Evolutionary conservation across 192 early-diverging fungal genomes (phyloP).

Genomic region (Backusella morwellensis): DNA sequence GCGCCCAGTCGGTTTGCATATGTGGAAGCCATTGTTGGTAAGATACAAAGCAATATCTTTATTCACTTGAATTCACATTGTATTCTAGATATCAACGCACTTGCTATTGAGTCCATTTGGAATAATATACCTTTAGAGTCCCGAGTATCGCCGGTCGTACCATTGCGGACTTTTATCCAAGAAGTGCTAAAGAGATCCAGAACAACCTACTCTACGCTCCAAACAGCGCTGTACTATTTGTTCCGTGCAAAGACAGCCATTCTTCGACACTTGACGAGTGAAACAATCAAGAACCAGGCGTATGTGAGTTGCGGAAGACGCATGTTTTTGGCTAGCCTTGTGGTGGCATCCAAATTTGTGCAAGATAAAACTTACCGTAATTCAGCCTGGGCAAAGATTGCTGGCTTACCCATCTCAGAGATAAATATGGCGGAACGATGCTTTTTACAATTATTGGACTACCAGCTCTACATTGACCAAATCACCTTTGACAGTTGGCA

Average conservation of each 20-base stretch:
- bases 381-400: slow-evolving; percentile 90
- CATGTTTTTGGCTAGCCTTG: slow-evolving; percentile 82
- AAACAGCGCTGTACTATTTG: slow-evolving; percentile 74
- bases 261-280: slow-evolving; percentile 9
- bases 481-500: slow-evolving; percentile 41
- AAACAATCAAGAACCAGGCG: slow-evolving; percentile 15
- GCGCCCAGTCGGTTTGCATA: slow-evolving; percentile 13
- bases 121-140: slow-evolving; percentile 17
- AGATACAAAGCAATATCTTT: neutral
- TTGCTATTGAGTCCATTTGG: slow-evolving; percentile 62
- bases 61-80: neutral
- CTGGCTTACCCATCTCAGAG: slow-evolving; percentile 74
- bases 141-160: slow-evolving; percentile 42
- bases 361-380: slow-evolving; percentile 88
- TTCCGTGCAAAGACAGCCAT: slow-evolving; percentile 43
- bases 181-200: slow-evolving; percentile 73
- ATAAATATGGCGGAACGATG: slow-evolving; percentile 83
- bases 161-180: slow-evolving; percentile 67
- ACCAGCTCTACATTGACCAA: slow-evolving; percentile 66
- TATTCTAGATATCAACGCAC: slow-evolving; percentile 48
- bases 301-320: slow-evolving; percentile 70
- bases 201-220: slow-evolving; percentile 76
- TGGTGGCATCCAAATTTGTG: slow-evolving; percentile 89
- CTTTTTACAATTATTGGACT: slow-evolving; percentile 80
- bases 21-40: slow-evolving; percentile 32